These are phyloP conservation scores for Angophora floribunda DNA, from an alignment of 345 rosid genomes.

Conservation along the genomic window DNA sequence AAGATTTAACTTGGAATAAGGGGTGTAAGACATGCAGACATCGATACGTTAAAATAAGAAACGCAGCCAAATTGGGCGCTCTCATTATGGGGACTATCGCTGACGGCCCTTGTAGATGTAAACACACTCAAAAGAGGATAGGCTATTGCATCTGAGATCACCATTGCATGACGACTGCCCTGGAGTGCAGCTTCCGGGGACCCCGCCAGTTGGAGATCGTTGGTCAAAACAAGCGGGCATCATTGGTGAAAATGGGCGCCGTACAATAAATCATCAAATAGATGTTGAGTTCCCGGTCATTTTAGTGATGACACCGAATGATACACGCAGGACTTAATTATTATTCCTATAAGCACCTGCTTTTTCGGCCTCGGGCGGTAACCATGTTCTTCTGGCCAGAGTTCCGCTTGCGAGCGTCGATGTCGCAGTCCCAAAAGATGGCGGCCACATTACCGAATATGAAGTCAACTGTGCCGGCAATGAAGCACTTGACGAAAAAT, in stretches of 20 bases:
- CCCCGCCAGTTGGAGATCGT: conserved; percentile 27
- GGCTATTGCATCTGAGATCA: conserved; percentile 3
- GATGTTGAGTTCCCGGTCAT: neutral
- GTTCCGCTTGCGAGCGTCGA: conserved; percentile 69
- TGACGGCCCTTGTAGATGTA: too few species aligned
- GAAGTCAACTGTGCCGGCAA: conserved; percentile 47
- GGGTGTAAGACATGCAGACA: too few species aligned
- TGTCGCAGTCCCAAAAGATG: conserved; percentile 40
- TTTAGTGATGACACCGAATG: neutral
- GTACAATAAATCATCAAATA: too few species aligned
- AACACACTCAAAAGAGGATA: too few species aligned
- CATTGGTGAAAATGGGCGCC: neutral
- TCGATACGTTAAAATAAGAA: too few species aligned
- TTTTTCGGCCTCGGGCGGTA: conserved; percentile 80
- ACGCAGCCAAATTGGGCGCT: too few species aligned
- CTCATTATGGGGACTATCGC: too few species aligned
- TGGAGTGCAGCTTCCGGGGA: conserved; percentile 13
- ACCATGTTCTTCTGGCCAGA: conserved; percentile 92
- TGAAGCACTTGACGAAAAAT: conserved; percentile 47
- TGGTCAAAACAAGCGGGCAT: conserved; percentile 52
- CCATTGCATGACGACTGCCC: conserved; percentile 81
- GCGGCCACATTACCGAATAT: conserved; percentile 12
- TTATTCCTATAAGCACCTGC: neutral
- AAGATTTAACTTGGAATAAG: too few species aligned
- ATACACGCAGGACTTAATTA: neutral